Evolutionary conservation across 2,329 filamentous ascomycete genomes (phyloP).

Genomic region (Elsinoe ampelina): DNA sequence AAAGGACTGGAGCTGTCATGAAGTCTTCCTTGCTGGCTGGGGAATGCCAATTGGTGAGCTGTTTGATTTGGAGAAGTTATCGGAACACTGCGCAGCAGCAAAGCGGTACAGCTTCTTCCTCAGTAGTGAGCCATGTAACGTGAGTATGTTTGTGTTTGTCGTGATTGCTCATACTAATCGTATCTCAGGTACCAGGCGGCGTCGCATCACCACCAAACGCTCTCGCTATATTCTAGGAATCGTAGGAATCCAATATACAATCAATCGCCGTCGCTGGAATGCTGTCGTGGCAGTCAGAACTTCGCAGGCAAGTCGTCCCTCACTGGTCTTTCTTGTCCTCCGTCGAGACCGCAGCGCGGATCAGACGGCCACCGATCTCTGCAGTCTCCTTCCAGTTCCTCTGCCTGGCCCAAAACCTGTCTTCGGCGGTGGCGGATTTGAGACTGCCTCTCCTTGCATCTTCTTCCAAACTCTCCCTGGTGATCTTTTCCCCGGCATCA

Average conservation of each 20-base stretch:
- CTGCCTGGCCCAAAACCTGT: conserved; percentile 46
- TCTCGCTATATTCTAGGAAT: conserved; percentile 29
- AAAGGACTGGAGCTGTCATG: conserved; percentile 33
- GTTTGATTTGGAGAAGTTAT: conserved; percentile 40
- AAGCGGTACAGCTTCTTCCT: conserved; percentile 41
- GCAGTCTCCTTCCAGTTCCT: conserved; percentile 42
- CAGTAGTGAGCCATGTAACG: conserved; percentile 39
- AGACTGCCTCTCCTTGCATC: conserved; percentile 36
- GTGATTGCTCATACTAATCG: neutral
- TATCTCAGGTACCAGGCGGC: conserved; percentile 24
- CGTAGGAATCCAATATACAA: neutral
- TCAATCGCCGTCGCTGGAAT: neutral
- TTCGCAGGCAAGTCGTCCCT: neutral
- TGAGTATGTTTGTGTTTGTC: conserved; percentile 20
- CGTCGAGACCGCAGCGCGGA: conserved; percentile 31
- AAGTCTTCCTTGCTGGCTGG: conserved; percentile 42
- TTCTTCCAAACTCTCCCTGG: conserved; percentile 54
- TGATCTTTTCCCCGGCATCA: conserved; percentile 52
- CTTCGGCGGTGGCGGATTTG: conserved; percentile 33
- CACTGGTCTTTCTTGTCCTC: conserved; percentile 18
- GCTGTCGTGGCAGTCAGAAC: neutral
- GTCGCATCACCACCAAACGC: conserved; percentile 33
- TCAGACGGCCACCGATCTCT: conserved; percentile 42
- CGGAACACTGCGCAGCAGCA: conserved; percentile 30
- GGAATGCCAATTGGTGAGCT: conserved; percentile 44